phyloP scores from a whole-genome alignment of 1,139 yeast species.

The Suhomyces bokatorum region DNA sequence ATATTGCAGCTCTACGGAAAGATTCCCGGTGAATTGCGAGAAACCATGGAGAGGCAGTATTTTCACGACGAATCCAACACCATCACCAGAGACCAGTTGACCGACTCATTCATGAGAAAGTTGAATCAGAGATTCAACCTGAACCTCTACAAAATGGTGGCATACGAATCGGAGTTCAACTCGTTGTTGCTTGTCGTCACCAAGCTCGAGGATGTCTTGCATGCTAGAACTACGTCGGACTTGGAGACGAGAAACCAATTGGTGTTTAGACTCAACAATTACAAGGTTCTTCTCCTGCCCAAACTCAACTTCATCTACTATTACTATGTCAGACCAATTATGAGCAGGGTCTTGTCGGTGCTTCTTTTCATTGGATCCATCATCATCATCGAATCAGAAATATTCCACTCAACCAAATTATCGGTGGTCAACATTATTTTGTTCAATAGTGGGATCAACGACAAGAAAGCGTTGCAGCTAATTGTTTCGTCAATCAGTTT shows the following conservation, averaged over 20 bases:
- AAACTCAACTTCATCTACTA: constrained; percentile 38
- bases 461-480: constrained; percentile 33
- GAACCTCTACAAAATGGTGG: constrained; percentile 40
- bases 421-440: constrained; percentile 59
- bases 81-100: constrained; percentile 40
- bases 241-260: constrained; percentile 32
- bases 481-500: constrained; percentile 44
- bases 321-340: constrained; percentile 46
- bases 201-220: constrained; percentile 43
- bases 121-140: constrained; percentile 41
- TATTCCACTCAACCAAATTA: constrained; percentile 66
- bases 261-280: constrained; percentile 27
- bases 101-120: constrained; percentile 32
- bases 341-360: constrained; percentile 44
- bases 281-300: constrained; percentile 25
- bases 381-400: constrained; percentile 67
- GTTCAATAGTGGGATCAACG: constrained; percentile 22
- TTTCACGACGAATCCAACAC: constrained; percentile 21
- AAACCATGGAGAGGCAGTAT: constrained; percentile 37
- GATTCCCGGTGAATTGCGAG: constrained; percentile 40
- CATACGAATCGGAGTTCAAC: constrained; percentile 45
- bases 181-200: constrained; percentile 34
- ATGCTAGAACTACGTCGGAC: constrained; percentile 28
- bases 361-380: constrained; percentile 44
- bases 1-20: constrained; percentile 32